These are phyloP conservation scores for Penicillium manginii DNA, from an alignment of 495 filamentous ascomycete genomes.

Conservation along the genomic window DNA sequence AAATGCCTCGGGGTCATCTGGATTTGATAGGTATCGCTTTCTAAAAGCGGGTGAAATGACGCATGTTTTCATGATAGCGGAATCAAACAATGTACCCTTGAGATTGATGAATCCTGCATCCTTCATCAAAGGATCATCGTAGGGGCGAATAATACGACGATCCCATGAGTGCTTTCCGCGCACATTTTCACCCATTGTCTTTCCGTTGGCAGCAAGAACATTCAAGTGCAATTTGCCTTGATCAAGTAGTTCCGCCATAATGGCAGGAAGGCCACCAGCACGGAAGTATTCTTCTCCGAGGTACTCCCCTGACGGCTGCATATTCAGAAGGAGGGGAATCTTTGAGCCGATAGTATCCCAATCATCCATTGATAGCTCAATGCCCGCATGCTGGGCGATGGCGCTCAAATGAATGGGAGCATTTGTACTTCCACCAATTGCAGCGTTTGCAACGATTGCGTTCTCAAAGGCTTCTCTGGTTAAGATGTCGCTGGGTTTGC, in stretches of 20 bases:
- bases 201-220: conserved; percentile 49
- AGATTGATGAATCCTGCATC: conserved; percentile 57
- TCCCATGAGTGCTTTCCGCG: conserved; percentile 49
- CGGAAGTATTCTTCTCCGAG: conserved; percentile 58
- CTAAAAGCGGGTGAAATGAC: conserved; percentile 55
- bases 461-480: conserved; percentile 60
- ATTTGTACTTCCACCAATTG: conserved; percentile 60
- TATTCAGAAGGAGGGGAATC: conserved; percentile 55
- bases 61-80: conserved; percentile 61
- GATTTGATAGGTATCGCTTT: conserved; percentile 50
- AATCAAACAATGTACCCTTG: conserved; percentile 54
- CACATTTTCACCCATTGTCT: conserved; percentile 45
- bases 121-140: conserved; percentile 47
- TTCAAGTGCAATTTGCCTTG: conserved; percentile 45
- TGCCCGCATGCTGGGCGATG: conserved; percentile 57
- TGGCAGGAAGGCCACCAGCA: conserved; percentile 56
- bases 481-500: conserved; percentile 60
- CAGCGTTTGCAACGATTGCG: conserved; percentile 55
- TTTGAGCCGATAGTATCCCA: conserved; percentile 55
- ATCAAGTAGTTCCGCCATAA: conserved; percentile 57
- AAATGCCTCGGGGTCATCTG: conserved; percentile 55
- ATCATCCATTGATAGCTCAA: conserved; percentile 54
- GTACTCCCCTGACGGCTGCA: conserved; percentile 57
- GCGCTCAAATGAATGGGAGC: conserved; percentile 60
- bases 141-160: conserved; percentile 47